These are phyloP conservation scores for Helianthus annuus DNA, from an alignment of 129 eudicot genomes.

Conservation along the genomic window HanXRQr2.0-SUNRISE NC_035448.2:7188297-7188796, in stretches of 20 bases:
- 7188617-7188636: conserved; percentile 48
- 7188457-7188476: conserved; percentile 47
- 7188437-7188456: background rate
- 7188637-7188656: conserved; percentile 94
- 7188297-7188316: background rate
- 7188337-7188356: no score
- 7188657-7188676: conserved; percentile 80
- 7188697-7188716: background rate
- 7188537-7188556: conserved; percentile 36
- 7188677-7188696: conserved; percentile 84
- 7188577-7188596: conserved; percentile 11
- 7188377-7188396: no score
- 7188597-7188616: conserved; percentile 7
- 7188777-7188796: conserved; percentile 76
- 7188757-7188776: conserved; percentile 85
- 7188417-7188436: conserved; percentile 11
- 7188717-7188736: background rate
- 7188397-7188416: background rate
- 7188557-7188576: background rate
- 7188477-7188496: conserved; percentile 94
- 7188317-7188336: no score
- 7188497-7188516: conserved; percentile 92
- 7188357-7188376: no score
- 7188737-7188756: conserved; percentile 3
- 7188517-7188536: conserved; percentile 91